These are phyloP conservation scores for Sphaerostilbella broomeana DNA, from an alignment of 2,329 filamentous ascomycete species.

Conservation along the genomic window DNA sequence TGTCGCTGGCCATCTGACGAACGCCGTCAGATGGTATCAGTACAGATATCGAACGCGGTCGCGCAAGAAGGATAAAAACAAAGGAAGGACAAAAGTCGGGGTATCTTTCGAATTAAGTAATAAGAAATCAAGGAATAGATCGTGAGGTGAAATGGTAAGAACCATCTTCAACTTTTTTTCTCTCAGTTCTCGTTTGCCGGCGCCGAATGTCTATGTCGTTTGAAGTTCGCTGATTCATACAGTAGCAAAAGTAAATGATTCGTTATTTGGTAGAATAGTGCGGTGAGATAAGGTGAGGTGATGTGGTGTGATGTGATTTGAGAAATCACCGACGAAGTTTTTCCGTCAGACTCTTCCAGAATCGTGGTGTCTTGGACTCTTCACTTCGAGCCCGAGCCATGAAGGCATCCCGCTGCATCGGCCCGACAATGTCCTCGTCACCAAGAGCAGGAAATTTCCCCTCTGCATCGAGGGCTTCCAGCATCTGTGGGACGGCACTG, in stretches of 20 bases:
- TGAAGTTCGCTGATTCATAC: conserved; percentile 28
- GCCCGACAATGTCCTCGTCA: conserved; percentile 88
- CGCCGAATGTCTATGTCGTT: conserved; percentile 38
- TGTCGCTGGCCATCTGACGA: background rate
- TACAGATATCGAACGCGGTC: background rate
- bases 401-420: conserved; percentile 63
- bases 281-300: conserved; percentile 6
- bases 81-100: conserved; percentile 15
- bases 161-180: background rate
- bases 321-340: conserved; percentile 32
- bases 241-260: conserved; percentile 5
- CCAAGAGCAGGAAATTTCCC: conserved; percentile 85
- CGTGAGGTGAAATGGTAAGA: conserved; percentile 7
- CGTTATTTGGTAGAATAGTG: conserved; percentile 8
- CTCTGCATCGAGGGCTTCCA: conserved; percentile 60
- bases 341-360: conserved; percentile 43
- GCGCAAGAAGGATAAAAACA: background rate
- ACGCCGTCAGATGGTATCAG: background rate
- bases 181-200: conserved; percentile 7
- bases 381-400: conserved; percentile 44
- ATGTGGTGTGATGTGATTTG: background rate
- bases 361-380: conserved; percentile 39
- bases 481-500: conserved; percentile 60
- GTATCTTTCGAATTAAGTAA: conserved; percentile 13
- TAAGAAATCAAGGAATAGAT: conserved; percentile 7